These are phyloP conservation scores for Grigorovia transvaalensis DNA, from an alignment of 805 yeast species.

Conservation along the genomic window DNA sequence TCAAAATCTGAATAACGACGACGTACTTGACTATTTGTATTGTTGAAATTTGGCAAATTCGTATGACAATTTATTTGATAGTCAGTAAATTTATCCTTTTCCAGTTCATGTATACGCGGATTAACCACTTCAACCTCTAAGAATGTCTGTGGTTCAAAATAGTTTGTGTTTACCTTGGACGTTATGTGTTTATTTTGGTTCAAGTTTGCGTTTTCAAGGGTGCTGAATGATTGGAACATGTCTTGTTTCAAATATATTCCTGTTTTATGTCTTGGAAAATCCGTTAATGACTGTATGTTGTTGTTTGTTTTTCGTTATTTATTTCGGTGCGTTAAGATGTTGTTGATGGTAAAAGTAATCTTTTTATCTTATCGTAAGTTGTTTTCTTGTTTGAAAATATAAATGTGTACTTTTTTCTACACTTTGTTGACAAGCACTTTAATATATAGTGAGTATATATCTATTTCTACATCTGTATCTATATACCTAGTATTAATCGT, in stretches of 20 bases:
- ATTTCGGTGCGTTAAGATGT: too few species aligned
- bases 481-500: too few species aligned
- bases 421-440: too few species aligned
- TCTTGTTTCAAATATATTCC: too few species aligned
- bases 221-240: slow-evolving; percentile 21
- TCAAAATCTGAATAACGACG: slow-evolving; percentile 89
- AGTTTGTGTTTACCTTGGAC: neutral
- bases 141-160: neutral
- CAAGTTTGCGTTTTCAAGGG: slow-evolving; percentile 9
- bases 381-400: too few species aligned
- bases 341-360: too few species aligned
- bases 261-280: neutral
- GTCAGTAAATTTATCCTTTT: slow-evolving; percentile 59
- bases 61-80: slow-evolving; percentile 86
- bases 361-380: too few species aligned
- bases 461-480: too few species aligned
- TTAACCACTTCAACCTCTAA: slow-evolving; percentile 71
- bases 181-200: neutral
- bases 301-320: too few species aligned
- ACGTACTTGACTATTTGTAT: slow-evolving; percentile 55
- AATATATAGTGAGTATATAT: too few species aligned
- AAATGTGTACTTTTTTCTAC: too few species aligned
- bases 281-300: neutral
- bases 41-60: slow-evolving; percentile 78
- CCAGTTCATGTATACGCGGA: slow-evolving; percentile 24